Evolutionary conservation across 805 yeast species (phyloP), one percentile per base, ranked within the genome.

Genomic region (Monosporozyma servazzii): DNA sequence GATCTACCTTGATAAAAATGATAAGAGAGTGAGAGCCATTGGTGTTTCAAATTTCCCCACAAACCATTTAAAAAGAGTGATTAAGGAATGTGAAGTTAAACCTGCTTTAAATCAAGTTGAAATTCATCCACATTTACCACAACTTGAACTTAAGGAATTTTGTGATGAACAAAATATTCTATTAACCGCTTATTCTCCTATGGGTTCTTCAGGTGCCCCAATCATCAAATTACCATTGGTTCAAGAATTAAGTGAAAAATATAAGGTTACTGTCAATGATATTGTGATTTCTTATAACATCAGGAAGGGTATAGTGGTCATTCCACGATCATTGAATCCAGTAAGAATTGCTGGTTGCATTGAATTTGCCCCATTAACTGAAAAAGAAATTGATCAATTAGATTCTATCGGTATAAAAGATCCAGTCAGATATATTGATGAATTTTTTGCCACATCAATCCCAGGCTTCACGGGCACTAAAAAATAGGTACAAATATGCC

Each of bases 291-390:
- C 86, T 21, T 86, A 84, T 67, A 81, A 82, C 60, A 75, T 84
- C 23, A 71, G 76, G 54, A 73, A 79, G 41, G 89, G 86, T 2
- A 74, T 84, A 51, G 72, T 75, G 9, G 81, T 77, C 1, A 67
- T 86, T 46, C 88, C 93, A 45, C 79, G 90, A 69, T 82, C 95
- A 0, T 73, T 81, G 15, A 86, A 84, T 48, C 71, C 77, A n/a
- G 75, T 75, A 23, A 79, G 95, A 64, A 77, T 87, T 48, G 63
- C 65, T 27, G 57, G 68, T 20, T 74, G 75, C 60, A 61, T 71
- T 41, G 67, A 69, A 54, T 57, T 66, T 48, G 68, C 71, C 37
- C 67, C 72, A 17, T 66, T 80, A 39, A 61, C 72, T 30, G 58
- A 60, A 18, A 75, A 71, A 47, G 82, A 79, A 46, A 50, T 77